Base-by-base conservation (phyloP, 352 stramenopile genomes). In the Phytophthora citricola region DNA sequence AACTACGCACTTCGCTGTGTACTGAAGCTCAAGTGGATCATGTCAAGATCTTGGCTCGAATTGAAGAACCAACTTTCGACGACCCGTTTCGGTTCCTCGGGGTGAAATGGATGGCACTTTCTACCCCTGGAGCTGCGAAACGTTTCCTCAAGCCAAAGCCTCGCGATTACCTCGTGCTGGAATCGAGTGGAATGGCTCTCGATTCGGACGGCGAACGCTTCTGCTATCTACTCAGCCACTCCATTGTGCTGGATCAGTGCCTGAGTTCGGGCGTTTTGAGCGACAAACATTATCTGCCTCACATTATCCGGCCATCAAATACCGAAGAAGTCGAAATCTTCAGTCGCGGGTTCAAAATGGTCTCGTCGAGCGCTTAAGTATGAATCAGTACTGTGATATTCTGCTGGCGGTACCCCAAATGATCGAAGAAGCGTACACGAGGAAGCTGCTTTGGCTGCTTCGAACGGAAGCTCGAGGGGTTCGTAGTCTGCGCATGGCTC, bases 41-140 rank as follows among this genome's bases (percentile, higher is more conserved):
- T 24, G 51, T 50, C 1, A 44, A 50, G 8, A 67, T 83, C 54
- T 54, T 81, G 31, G 41, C 72, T 32, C 63, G 49, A 29, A 70
- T 81, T 27, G 64, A 81, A 51, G 40, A 45, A 6, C 75, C 75
- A 15, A 75, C 54, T 0, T 54, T 61, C 17, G 72, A 78, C 17
- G 72, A 83, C 27, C 75, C 75, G 34, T 83, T 81, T 54, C 75
- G 66, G 8, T 83, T 75, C 39, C 40, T 83, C 10, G 75, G 69
- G n/a, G 58, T 83, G 58, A 83, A 81, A 40, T 81, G 72, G 75
- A 57, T 71, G 31, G 71, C 31, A 40, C 72, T 47, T 39, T 76
- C n/a, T 56, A 50, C 57, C 27, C 53, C 49, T 47, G 55, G 58
- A 20, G 49, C 51, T 56, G 65, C 69, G 24, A 57, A 38, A 10